These are phyloP conservation scores for Phialophora tarda DNA, from an alignment of 2,329 filamentous ascomycete species.

Conservation along the genomic window DNA sequence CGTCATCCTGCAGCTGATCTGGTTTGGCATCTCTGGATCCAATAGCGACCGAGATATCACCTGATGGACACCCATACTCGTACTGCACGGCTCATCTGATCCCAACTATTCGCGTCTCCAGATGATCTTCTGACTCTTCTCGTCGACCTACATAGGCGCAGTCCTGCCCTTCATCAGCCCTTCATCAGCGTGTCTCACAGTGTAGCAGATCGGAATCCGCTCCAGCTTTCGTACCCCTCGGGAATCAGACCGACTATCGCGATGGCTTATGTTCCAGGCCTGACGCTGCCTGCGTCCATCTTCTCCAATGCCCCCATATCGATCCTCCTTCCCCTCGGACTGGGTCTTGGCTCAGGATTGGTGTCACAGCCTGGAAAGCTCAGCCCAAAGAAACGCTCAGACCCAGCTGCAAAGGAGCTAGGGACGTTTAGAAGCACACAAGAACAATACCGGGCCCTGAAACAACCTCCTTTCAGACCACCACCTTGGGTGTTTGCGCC, in stretches of 20 bases:
- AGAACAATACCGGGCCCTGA: slow-evolving; percentile 46
- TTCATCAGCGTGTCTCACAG: background rate
- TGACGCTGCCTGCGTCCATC: slow-evolving; percentile 73
- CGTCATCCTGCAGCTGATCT: slow-evolving; percentile 13
- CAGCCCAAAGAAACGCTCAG: slow-evolving; percentile 35
- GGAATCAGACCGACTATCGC: slow-evolving; percentile 35
- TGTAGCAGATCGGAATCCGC: background rate
- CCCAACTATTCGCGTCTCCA: background rate
- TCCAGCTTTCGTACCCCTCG: background rate
- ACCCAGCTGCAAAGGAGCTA: slow-evolving; percentile 31
- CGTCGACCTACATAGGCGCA: background rate
- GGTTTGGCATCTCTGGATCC: background rate
- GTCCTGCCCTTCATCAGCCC: background rate
- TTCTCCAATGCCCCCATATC: slow-evolving; percentile 75
- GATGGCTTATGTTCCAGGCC: slow-evolving; percentile 79
- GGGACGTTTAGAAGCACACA: slow-evolving; percentile 43
- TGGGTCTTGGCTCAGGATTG: slow-evolving; percentile 76
- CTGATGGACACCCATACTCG: background rate
- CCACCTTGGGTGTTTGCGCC: slow-evolving; percentile 65
- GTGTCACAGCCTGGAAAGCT: slow-evolving; percentile 59
- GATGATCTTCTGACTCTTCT: background rate
- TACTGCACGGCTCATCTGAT: background rate
- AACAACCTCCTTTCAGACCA: slow-evolving; percentile 59
- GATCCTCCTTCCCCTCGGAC: slow-evolving; percentile 74
- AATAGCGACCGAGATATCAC: background rate